A percentile compares a stretch with the other conserved stretches of the same genome.
Evolutionary conservation across 2,329 filamentous ascomycete genomes (phyloP).

Genomic region (Claviceps purpurea): DNA sequence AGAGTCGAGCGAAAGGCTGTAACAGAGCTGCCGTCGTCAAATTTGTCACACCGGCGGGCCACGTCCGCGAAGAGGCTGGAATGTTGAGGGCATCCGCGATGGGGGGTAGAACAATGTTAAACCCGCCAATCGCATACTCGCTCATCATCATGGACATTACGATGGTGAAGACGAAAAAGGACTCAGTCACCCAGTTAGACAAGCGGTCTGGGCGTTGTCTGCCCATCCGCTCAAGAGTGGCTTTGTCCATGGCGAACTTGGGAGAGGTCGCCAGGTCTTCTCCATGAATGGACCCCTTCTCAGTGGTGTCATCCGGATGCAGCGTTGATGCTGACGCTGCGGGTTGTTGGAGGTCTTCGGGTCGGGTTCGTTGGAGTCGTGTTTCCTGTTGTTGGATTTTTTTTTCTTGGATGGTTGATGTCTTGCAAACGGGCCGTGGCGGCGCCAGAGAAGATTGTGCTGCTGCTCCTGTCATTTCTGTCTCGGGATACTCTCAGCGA

Average conservation of each 20-base stretch:
- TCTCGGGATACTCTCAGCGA: neutral
- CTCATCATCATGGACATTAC: conserved; percentile 50
- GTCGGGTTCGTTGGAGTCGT: neutral
- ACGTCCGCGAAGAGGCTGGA: conserved; percentile 44
- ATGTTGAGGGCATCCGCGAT: conserved; percentile 50
- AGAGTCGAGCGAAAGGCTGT: conserved; percentile 47
- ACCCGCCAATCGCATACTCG: conserved; percentile 69
- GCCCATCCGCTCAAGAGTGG: conserved; percentile 45
- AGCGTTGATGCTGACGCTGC: neutral
- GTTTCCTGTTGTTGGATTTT: neutral
- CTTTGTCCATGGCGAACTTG: conserved; percentile 9
- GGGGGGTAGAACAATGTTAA: conserved; percentile 58
- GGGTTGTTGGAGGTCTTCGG: neutral
- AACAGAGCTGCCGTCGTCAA: conserved; percentile 43
- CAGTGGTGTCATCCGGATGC: neutral
- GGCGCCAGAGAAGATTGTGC: neutral
- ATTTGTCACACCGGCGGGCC: conserved; percentile 51
- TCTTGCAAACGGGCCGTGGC: neutral
- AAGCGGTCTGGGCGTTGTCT: conserved; percentile 47
- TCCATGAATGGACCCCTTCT: neutral
- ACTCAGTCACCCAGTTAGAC: conserved; percentile 36
- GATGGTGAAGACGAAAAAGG: conserved; percentile 49
- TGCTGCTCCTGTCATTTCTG: neutral
- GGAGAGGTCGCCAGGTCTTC: neutral
- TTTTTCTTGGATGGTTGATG: neutral